A percentile compares a stretch with the other conserved stretches of the same genome.
phyloP scores from a whole-genome alignment of 306 rosid genomes.

The Prunus davidiana region DNA sequence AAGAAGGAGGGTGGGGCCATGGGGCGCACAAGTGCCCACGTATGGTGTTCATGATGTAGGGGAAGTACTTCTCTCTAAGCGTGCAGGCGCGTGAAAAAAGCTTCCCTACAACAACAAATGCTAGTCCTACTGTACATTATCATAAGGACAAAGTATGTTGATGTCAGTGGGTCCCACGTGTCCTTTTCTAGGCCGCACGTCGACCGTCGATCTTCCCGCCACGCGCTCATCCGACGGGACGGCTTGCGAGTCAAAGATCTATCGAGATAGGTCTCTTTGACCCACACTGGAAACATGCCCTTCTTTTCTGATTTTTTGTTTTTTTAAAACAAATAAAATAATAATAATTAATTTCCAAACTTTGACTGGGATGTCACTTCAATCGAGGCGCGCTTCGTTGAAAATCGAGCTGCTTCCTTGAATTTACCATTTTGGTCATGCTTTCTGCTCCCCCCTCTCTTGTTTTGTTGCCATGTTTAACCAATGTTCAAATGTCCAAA shows the following conservation, averaged over 20 bases:
- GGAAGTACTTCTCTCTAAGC: neutral
- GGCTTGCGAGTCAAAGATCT: conserved; percentile 47
- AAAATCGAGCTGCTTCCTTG: conserved; percentile 17
- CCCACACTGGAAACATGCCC: conserved; percentile 43
- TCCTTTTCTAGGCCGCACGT: neutral
- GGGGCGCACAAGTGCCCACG: neutral
- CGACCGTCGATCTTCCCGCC: conserved; percentile 31
- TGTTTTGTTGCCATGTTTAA: neutral
- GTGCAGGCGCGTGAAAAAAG: conserved; percentile 25
- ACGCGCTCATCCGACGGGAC: conserved; percentile 25
- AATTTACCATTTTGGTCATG: conserved; percentile 30
- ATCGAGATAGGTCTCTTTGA: conserved; percentile 56
- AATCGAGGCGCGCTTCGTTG: conserved; percentile 70
- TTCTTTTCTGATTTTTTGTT: too few species aligned
- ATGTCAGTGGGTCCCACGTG: conserved; percentile 48
- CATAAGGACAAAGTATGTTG: conserved; percentile 20
- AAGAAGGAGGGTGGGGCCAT: too few species aligned
- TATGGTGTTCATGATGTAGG: neutral
- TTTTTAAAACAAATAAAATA: neutral
- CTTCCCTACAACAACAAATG: neutral
- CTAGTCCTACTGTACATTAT: neutral
- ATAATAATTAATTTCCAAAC: conserved; percentile 29
- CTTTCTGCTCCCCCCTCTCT: neutral
- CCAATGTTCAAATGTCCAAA: neutral
- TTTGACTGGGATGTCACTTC: conserved; percentile 84